Conservation (phyloP, 164 flowering plant species). For the Nymphaea thermarum region DNA sequence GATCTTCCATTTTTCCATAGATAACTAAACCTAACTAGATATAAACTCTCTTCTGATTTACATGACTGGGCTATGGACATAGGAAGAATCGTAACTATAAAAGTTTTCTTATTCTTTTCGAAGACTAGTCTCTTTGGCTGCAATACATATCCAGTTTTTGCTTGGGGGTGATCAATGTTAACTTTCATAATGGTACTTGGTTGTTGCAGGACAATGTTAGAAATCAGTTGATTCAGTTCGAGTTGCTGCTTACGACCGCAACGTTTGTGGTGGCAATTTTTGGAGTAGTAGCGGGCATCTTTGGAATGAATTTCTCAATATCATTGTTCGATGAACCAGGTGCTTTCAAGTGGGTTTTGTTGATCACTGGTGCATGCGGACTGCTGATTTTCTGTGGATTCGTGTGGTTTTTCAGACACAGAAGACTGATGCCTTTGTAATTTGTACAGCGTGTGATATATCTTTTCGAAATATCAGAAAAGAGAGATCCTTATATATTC, state of each 20-base stretch:
- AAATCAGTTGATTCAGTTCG: constrained; percentile 92
- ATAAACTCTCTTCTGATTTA: background rate
- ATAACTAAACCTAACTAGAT: background rate
- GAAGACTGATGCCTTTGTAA: constrained; percentile 80
- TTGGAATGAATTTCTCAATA: constrained; percentile 81
- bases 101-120: too few species aligned
- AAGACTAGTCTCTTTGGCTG: too few species aligned
- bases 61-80: background rate
- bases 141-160: too few species aligned
- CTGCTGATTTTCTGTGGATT: constrained; percentile 45
- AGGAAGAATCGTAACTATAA: too few species aligned
- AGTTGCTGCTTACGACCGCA: constrained; percentile 85
- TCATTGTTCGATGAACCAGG: constrained; percentile 38
- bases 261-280: constrained; percentile 91
- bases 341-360: constrained; percentile 83
- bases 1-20: background rate
- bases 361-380: constrained; percentile 58
- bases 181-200: background rate
- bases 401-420: constrained; percentile 69
- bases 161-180: background rate
- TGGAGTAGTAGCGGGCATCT: constrained; percentile 92
- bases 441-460: background rate
- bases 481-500: too few species aligned
- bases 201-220: constrained; percentile 76
- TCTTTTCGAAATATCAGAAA: too few species aligned